These are phyloP conservation scores for Corylus avellana DNA, from an alignment of 306 rosid species.

Conservation along the genomic window DNA sequence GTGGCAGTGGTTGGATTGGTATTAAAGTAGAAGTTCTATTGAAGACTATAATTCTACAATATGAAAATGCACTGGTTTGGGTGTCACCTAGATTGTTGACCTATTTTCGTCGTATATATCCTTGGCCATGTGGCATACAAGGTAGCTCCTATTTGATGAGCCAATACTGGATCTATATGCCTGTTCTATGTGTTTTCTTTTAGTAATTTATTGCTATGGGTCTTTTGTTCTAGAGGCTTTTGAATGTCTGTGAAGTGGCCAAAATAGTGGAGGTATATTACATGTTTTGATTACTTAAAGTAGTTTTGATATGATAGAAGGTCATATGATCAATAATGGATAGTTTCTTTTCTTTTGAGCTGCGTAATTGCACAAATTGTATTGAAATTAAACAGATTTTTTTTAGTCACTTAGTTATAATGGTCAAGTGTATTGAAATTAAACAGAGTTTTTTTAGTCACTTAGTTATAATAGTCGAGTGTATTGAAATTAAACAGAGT, in stretches of 20 bases:
- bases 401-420: neutral
- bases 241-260: neutral
- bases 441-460: neutral
- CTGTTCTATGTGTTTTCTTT: neutral
- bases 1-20: neutral
- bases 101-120: neutral
- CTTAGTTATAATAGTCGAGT: neutral
- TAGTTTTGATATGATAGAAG: neutral
- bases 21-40: neutral
- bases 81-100: neutral
- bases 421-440: neutral
- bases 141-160: neutral
- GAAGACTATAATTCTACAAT: neutral
- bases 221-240: neutral
- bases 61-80: neutral
- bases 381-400: neutral
- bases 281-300: neutral
- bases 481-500: neutral
- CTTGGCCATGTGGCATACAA: neutral
- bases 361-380: neutral
- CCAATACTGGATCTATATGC: neutral
- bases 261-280: neutral
- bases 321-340: neutral
- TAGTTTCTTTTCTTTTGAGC: neutral
- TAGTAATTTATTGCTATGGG: neutral